Conservation (phyloP, 371 early-diverging fungal genomes). For the Mortierella sp. region DNA sequence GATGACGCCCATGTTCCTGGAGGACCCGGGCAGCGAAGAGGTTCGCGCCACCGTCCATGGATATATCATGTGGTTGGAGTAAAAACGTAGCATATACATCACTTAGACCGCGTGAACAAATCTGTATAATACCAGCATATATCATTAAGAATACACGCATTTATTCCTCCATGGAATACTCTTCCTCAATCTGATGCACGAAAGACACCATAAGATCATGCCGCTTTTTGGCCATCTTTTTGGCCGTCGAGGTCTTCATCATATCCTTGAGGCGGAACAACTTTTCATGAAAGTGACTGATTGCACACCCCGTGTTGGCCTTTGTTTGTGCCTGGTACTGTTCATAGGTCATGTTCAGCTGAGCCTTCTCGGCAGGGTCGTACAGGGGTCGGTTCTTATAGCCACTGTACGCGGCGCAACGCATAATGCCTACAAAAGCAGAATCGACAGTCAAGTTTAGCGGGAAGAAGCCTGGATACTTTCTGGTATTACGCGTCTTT, state of each 20-base stretch:
- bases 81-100: neutral
- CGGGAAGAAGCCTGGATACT: no score
- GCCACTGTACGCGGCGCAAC: conserved; percentile 82
- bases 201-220: conserved; percentile 64
- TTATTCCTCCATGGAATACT: conserved; percentile 58
- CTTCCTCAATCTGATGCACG: conserved; percentile 62
- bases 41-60: conserved; percentile 90
- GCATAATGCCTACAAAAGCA: conserved; percentile 62
- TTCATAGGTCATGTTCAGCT: conserved; percentile 65
- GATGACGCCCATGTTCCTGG: conserved; percentile 89
- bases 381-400: conserved; percentile 71
- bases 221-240: conserved; percentile 64
- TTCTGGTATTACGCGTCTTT: no score
- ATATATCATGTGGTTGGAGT: conserved; percentile 57
- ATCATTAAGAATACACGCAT: neutral
- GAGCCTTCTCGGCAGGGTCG: conserved; percentile 61
- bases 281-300: conserved; percentile 81
- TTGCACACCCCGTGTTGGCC: conserved; percentile 62
- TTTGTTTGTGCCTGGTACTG: conserved; percentile 63
- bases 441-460: neutral
- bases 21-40: conserved; percentile 84
- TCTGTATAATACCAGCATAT: conserved; percentile 8
- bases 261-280: conserved; percentile 66
- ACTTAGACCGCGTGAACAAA: neutral
- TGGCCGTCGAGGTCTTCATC: conserved; percentile 70